Evolutionary conservation across 2,329 filamentous ascomycete species (phyloP), one percentile per base, ranked within the genome.

Genomic region (Trichoderma sp.): DNA sequence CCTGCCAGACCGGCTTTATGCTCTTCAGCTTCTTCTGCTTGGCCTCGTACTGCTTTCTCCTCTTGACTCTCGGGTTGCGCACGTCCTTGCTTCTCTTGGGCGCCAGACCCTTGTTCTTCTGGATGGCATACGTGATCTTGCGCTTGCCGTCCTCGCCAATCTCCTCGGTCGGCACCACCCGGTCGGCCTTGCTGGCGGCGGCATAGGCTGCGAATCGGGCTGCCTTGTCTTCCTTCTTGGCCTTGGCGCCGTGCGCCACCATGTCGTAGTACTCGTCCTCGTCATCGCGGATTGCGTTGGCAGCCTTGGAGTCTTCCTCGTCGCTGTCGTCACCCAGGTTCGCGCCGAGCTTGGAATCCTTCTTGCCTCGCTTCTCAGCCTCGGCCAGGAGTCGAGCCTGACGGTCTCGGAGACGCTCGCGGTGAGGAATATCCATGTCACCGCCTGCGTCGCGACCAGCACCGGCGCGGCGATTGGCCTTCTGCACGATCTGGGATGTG

Each of bases 1-100:
- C 92, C 78, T 93, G 92, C 81, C 93, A 98, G 15, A 92, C 83
- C 9, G 91, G 86, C 81, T 90, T 92, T 82, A 93, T 91, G 75
- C 90, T 94, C 73, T 87, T 88, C 74, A 98, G 79, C 84, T 98
- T 97, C 91, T 97, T 98, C 86, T 94, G 90, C 85, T 96, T 97
- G 78, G 93, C 90, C 75, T 96, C 93, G 77, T 88, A 99, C 87
- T 92, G 93, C 87, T 92, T 92, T 79, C 92, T 88, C 90, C 97
- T 98, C 90, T 98, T 99, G 69, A 98, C 94, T 76, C 95, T 85
- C 43, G 95, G 93, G 80, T 99, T 99, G 68, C 94, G 84, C 66
- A 93, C 90, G 72, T 96, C 93, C 87, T 99, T 98, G 84, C 90
- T 96, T 69, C 94, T 85, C 78, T 90, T 90, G 54, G 93, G 92